Evolutionary conservation across 805 yeast genomes (phyloP).

Genomic region (Saccharomyces mikatae): DNA sequence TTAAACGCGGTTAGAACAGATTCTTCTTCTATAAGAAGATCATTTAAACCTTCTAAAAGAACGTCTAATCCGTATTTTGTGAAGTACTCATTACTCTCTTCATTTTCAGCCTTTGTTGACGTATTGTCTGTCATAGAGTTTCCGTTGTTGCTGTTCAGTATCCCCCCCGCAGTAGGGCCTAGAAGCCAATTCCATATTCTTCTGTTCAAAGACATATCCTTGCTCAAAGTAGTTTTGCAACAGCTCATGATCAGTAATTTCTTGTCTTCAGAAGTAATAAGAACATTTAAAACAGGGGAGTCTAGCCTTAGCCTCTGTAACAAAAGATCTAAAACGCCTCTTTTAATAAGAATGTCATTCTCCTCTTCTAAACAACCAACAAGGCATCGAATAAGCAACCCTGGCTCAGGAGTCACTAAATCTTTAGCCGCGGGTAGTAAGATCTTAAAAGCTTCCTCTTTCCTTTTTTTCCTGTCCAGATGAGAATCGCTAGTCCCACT

Average conservation of each 20-base stretch:
- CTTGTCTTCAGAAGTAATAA: slow-evolving; percentile 46
- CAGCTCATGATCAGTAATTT: slow-evolving; percentile 53
- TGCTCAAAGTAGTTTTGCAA: slow-evolving; percentile 59
- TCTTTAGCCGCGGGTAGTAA: slow-evolving; percentile 47
- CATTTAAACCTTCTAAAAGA: slow-evolving; percentile 46
- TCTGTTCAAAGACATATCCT: slow-evolving; percentile 91
- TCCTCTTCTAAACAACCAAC: slow-evolving; percentile 59
- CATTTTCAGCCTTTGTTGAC: slow-evolving; percentile 6
- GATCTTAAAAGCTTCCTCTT: slow-evolving; percentile 28
- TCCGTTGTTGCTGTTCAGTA: slow-evolving; percentile 27
- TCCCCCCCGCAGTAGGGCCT: slow-evolving; percentile 45
- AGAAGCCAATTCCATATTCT: slow-evolving; percentile 89
- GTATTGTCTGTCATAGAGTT: not conserved
- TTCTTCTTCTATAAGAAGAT: slow-evolving; percentile 33
- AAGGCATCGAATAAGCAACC: slow-evolving; percentile 67
- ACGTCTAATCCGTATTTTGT: slow-evolving; percentile 43
- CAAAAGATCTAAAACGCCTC: slow-evolving; percentile 83
- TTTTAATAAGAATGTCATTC: slow-evolving; percentile 61
- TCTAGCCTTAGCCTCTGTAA: slow-evolving; percentile 58
- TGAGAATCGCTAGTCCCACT: slow-evolving; percentile 6
- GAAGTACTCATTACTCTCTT: slow-evolving; percentile 46
- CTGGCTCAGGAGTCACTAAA: slow-evolving; percentile 68
- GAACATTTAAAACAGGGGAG: slow-evolving; percentile 44
- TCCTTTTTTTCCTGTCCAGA: slow-evolving; percentile 20
- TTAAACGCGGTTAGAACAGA: slow-evolving; percentile 43